These are phyloP conservation scores for Haplosporangium sp. DNA, from an alignment of 371 early-diverging fungal species.

Conservation along the genomic window DNA sequence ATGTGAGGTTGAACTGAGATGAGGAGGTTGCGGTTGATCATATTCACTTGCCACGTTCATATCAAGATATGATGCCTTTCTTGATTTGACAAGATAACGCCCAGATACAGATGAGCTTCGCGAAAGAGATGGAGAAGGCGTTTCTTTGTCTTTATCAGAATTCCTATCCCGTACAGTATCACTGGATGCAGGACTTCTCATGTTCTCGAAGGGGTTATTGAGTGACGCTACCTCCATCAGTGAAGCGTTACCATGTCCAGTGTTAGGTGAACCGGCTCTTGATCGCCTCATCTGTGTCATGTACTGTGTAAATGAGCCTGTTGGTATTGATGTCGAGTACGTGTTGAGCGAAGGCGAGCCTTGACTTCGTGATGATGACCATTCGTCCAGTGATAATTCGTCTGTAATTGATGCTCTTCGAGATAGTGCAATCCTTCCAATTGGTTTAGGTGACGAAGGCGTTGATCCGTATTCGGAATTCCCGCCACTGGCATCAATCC, in stretches of 20 bases:
- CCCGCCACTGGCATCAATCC: slow-evolving; percentile 50
- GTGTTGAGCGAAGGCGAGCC: slow-evolving; percentile 52
- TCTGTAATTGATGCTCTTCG: slow-evolving; percentile 52
- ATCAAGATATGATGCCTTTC: slow-evolving; percentile 53
- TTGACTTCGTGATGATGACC: slow-evolving; percentile 43
- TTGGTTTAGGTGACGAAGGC: slow-evolving; percentile 48
- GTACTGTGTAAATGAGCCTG: slow-evolving; percentile 49
- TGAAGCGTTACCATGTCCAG: slow-evolving; percentile 51
- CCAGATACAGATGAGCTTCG: slow-evolving; percentile 48
- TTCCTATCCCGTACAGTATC: slow-evolving; percentile 38
- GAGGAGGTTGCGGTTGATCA: slow-evolving; percentile 25
- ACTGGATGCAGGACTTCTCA: slow-evolving; percentile 42
- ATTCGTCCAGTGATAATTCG: slow-evolving; percentile 45
- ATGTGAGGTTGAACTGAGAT: slow-evolving; percentile 19
- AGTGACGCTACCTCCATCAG: slow-evolving; percentile 48
- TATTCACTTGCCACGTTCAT: slow-evolving; percentile 45
- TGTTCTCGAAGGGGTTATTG: slow-evolving; percentile 50
- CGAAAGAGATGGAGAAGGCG: slow-evolving; percentile 52
- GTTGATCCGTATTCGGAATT: slow-evolving; percentile 49
- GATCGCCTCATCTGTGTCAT: slow-evolving; percentile 45
- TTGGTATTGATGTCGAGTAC: slow-evolving; percentile 55
- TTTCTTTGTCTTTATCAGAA: slow-evolving; percentile 47
- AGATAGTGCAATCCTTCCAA: slow-evolving; percentile 41
- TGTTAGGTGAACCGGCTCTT: slow-evolving; percentile 37
- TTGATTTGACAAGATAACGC: slow-evolving; percentile 48